phyloP scores from a whole-genome alignment of 768 basidiomycete species.

The Gloeopeniophorella convolvens region DNA sequence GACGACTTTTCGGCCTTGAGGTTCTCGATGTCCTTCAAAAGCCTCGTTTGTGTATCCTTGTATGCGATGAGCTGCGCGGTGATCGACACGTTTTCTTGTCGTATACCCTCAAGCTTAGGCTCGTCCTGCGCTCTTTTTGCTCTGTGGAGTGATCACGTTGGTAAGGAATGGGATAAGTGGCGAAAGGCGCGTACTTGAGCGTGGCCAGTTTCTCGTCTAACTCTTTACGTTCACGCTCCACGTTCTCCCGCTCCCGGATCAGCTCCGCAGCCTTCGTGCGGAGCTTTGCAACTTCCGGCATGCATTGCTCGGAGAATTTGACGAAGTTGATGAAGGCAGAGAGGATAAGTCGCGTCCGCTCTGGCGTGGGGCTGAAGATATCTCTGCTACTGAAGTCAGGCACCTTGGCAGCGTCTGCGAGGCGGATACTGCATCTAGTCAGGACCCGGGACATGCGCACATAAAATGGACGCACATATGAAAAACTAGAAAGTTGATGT shows the following conservation, averaged over 20 bases:
- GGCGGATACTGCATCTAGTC: conserved; percentile 43
- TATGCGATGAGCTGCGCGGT: conserved; percentile 62
- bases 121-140: conserved; percentile 62
- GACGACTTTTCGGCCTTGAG: conserved; percentile 66
- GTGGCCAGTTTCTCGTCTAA: conserved; percentile 45
- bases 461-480: conserved; percentile 47
- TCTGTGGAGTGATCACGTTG: conserved; percentile 33
- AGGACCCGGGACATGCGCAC: neutral
- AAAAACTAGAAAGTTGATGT: conserved; percentile 58
- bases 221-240: conserved; percentile 41
- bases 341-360: conserved; percentile 68
- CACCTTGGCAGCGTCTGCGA: conserved; percentile 67
- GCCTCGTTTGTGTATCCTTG: conserved; percentile 53
- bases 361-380: conserved; percentile 61
- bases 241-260: conserved; percentile 55
- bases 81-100: conserved; percentile 52
- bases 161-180: neutral
- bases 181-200: conserved; percentile 44
- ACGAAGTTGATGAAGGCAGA: conserved; percentile 92
- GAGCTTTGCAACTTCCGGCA: conserved; percentile 53
- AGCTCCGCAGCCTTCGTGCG: conserved; percentile 52
- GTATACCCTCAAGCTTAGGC: conserved; percentile 55
- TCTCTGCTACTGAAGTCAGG: conserved; percentile 76
- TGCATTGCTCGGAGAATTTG: conserved; percentile 78
- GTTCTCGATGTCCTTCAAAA: conserved; percentile 59